Evolutionary conservation across 345 rosid species (phyloP).

Genomic region (Psidium guajava): DNA sequence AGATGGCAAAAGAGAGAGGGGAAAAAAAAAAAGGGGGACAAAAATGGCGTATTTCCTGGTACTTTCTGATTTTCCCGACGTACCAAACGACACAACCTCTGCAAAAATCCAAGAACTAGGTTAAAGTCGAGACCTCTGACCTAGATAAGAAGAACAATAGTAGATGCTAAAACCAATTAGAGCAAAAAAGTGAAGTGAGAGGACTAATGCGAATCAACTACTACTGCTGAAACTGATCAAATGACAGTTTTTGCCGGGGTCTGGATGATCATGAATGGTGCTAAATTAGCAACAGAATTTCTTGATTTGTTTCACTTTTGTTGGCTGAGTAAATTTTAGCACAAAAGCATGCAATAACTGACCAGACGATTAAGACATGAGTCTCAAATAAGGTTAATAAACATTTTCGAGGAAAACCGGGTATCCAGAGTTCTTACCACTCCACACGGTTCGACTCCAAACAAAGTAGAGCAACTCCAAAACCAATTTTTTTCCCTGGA

Average conservation of each 20-base stretch:
- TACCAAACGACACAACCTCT: background rate
- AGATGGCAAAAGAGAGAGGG: background rate
- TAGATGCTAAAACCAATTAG: background rate
- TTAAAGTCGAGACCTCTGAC: background rate
- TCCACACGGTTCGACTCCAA: background rate
- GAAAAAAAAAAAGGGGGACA: too few relatives aligned
- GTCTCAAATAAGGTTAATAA: background rate
- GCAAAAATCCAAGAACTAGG: background rate
- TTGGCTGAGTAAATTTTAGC: background rate
- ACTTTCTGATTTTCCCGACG: background rate
- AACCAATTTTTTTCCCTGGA: background rate
- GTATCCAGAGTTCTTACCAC: background rate
- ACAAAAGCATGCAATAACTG: background rate
- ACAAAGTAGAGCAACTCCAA: background rate
- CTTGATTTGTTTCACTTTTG: background rate
- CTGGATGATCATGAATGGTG: background rate
- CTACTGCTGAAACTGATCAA: background rate
- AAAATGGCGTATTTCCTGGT: background rate
- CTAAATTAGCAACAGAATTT: background rate
- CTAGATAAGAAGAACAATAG: background rate
- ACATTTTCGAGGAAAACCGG: background rate
- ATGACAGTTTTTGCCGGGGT: background rate
- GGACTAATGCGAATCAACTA: background rate
- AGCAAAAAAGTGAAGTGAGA: background rate
- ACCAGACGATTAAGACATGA: background rate